Evolutionary conservation across 352 stramenopile species (phyloP), one percentile per base, ranked within the genome.

Genomic region (Phytophthora pisi): DNA sequence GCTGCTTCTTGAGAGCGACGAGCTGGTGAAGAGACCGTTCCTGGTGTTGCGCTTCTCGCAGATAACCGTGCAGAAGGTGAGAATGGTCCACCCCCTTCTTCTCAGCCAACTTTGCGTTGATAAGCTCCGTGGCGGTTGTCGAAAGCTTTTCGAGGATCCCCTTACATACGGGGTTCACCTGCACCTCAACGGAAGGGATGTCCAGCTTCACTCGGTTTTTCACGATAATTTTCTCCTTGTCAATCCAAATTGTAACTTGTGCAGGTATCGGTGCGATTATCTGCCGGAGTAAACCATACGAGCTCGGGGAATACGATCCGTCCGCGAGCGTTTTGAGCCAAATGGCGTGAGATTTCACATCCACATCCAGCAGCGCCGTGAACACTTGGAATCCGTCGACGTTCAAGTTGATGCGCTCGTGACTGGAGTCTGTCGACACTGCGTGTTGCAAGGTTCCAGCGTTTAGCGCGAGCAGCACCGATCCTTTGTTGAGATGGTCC

Each of bases 381-480:
- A 91, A 89, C 8, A 89, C 40, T 34, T 93, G 80, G 20, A 92
- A 58, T 0, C 84, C 84, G 16, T 88, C 78, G 8, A 93, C 72
- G 46, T 81, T 81, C 16, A 93, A 57, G 8, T 87, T 75, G 43
- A 93, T 75, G 8, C 80, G 61, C 47, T 91, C 79, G 36, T 89
- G 77, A 5, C 64, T 72, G 6, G 64, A 50, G 61, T 92, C 81
- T 7, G 71, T 55, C 0, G 85, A 90, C 38, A 83, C 55, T 2
- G 80, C 88, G 51, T 91, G 67, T 30, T 80, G 82, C 13, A 95
- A 59, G 3, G 65, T 85, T 13, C 81, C 84, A 57, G 74, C 79
- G 50, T 79, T 90, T 15, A 95, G 61, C 20, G 79, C 87, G 1
- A 95, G 24, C 6, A 95, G 61, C 1, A 93, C 62, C 0, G 82